Percentiles rank a stretch among this genome's conserved stretches.
These are phyloP conservation scores for Cryptosporidium parvum DNA, from an alignment of 169 alveolate genomes.

Conservation along the genomic window DNA sequence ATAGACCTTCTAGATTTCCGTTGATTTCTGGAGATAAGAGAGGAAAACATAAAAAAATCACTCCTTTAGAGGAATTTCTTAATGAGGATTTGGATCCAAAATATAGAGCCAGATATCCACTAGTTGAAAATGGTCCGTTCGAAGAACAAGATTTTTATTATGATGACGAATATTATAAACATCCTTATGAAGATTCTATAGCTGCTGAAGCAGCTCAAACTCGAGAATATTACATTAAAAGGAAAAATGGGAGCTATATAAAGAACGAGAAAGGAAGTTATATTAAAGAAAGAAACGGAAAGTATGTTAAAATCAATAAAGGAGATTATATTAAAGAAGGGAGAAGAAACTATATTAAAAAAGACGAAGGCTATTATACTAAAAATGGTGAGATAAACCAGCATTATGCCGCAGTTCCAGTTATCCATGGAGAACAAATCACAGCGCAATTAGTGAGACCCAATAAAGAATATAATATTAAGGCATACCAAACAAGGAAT, in stretches of 20 bases:
- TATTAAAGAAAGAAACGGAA: background rate
- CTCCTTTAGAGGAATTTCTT: slow-evolving; percentile 51
- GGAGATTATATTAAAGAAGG: background rate
- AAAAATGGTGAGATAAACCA: background rate
- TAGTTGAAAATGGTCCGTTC: slow-evolving; percentile 23
- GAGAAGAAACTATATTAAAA: background rate
- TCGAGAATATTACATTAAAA: background rate
- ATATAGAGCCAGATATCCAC: slow-evolving; percentile 58
- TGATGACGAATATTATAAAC: background rate
- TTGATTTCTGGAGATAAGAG: slow-evolving; percentile 66
- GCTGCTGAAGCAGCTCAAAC: slow-evolving; percentile 2
- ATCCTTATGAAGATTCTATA: background rate
- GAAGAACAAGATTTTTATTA: slow-evolving; percentile 27
- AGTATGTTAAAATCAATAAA: background rate
- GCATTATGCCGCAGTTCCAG: background rate
- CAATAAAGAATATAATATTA: background rate
- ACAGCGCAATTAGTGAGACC: background rate
- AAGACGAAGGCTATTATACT: background rate
- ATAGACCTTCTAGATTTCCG: slow-evolving; percentile 73
- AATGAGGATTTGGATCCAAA: slow-evolving; percentile 43
- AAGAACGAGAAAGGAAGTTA: background rate
- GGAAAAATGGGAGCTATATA: background rate
- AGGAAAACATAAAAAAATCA: slow-evolving; percentile 36
- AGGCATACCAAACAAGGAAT: background rate
- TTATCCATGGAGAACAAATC: background rate